A percentile compares a stretch with the other conserved stretches of the same genome.
phyloP scores from a whole-genome alignment of 495 filamentous ascomycete species.

The Aspergillus bridgeri region DNA sequence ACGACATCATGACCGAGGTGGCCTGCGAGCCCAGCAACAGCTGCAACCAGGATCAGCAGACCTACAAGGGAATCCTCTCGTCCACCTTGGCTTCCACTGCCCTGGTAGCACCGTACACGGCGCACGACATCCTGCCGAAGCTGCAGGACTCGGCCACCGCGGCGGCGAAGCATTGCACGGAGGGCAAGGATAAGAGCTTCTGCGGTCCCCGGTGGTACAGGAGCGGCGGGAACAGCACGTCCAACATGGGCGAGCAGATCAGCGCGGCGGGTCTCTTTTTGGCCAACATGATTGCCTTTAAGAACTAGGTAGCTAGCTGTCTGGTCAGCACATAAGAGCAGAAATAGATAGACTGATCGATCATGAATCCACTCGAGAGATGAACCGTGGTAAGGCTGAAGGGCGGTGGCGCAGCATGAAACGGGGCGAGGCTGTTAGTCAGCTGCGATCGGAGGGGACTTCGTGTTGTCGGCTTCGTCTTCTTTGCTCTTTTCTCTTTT shows the following conservation, averaged over 20 bases:
- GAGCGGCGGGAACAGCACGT: constrained; percentile 34
- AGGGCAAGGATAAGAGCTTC: constrained; percentile 36
- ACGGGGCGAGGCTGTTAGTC: neutral
- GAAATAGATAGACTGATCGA: too few relatives aligned
- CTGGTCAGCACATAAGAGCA: neutral
- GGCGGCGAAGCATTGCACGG: constrained; percentile 54
- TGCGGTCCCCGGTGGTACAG: constrained; percentile 44
- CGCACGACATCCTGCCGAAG: constrained; percentile 44
- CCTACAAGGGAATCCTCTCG: constrained; percentile 66
- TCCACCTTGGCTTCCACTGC: constrained; percentile 58
- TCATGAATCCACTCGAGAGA: too few relatives aligned
- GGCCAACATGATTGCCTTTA: constrained; percentile 37
- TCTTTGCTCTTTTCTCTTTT: neutral
- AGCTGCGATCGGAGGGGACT: neutral
- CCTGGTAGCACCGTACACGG: constrained; percentile 57
- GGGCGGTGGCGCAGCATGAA: neutral
- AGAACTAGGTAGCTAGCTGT: constrained; percentile 32
- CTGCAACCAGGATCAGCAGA: constrained; percentile 60
- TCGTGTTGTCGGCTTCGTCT: neutral
- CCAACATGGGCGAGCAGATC: constrained; percentile 50
- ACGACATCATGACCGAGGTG: constrained; percentile 55
- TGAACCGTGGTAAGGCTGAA: too few relatives aligned
- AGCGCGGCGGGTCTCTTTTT: constrained; percentile 46
- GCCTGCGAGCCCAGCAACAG: constrained; percentile 57
- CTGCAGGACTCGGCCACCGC: constrained; percentile 47